Evolutionary conservation across 306 rosid genomes (phyloP).

Genomic region (Acmispon strigosus): DNA sequence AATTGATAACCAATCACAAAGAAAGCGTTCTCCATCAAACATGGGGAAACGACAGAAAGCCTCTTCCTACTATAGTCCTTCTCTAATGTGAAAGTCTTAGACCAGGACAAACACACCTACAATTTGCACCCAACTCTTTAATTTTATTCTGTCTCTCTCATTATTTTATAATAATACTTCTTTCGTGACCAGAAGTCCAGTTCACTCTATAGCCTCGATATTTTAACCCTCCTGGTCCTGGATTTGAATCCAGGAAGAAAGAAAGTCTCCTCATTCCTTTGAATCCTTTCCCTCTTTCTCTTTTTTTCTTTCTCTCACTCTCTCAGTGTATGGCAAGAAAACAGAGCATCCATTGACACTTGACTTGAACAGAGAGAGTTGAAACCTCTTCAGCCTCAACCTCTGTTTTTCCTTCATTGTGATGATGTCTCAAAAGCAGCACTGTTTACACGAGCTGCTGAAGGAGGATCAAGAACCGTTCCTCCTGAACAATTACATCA

Average conservation of each 20-base stretch:
- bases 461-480: constrained; percentile 69
- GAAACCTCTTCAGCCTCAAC: constrained; percentile 29
- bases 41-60: too few species aligned
- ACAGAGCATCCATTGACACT: background rate
- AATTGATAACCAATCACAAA: too few species aligned
- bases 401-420: background rate
- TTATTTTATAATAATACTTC: constrained; percentile 27
- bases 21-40: too few species aligned
- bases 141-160: background rate
- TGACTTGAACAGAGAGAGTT: background rate
- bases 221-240: constrained; percentile 37
- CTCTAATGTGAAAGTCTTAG: background rate
- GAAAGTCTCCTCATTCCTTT: constrained; percentile 23
- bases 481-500: constrained; percentile 47
- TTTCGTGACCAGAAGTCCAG: too few species aligned
- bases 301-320: background rate
- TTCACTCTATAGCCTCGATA: constrained; percentile 48
- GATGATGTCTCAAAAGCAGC: constrained; percentile 37
- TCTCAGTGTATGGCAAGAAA: background rate
- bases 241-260: constrained; percentile 48
- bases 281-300: constrained; percentile 21
- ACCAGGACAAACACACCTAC: constrained; percentile 12
- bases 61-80: background rate
- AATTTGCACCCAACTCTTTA: background rate
- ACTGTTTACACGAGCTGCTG: constrained; percentile 43